phyloP scores from a whole-genome alignment of 352 stramenopile genomes.

The Phytophthora pluvialis region DNA sequence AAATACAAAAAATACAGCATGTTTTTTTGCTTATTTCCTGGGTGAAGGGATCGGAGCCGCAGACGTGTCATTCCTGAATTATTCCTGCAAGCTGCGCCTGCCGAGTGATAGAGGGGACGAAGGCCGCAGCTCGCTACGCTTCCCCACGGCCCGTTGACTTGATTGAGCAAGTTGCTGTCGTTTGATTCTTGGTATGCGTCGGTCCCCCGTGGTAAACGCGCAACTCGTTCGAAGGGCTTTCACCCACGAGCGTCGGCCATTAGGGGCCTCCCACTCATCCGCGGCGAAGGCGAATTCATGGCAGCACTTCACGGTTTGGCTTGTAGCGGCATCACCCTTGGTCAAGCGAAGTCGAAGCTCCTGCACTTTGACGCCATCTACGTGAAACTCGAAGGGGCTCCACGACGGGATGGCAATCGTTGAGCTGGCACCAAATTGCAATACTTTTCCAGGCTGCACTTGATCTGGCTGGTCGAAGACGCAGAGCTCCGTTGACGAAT shows the following conservation, averaged over 20 bases:
- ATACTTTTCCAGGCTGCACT: slow-evolving; percentile 13
- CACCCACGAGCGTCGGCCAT: slow-evolving; percentile 16
- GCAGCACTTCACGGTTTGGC: background rate
- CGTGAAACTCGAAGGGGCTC: slow-evolving; percentile 24
- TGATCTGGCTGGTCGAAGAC: slow-evolving; percentile 42
- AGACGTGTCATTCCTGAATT: slow-evolving; percentile 6
- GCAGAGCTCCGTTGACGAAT: slow-evolving; percentile 46
- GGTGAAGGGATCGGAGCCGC: background rate
- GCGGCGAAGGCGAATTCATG: slow-evolving; percentile 16
- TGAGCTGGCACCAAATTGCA: slow-evolving; percentile 10
- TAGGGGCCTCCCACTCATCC: background rate
- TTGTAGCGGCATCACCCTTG: background rate
- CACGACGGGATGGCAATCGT: slow-evolving; percentile 12
- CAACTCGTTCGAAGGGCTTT: slow-evolving; percentile 8
- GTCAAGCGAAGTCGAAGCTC: background rate
- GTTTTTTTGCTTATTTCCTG: background rate
- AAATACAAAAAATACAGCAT: background rate
- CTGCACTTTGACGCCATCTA: slow-evolving; percentile 19
- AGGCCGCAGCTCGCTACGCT: slow-evolving; percentile 2
- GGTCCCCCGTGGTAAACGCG: background rate
- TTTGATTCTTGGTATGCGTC: slow-evolving; percentile 7
- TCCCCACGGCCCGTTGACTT: slow-evolving; percentile 3
- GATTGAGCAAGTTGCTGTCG: slow-evolving; percentile 4
- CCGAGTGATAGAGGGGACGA: slow-evolving; percentile 5
- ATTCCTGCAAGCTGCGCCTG: slow-evolving; percentile 2